Conservation (phyloP, 1,284 basidiomycete genomes). For the Violaceomyces palustris region DNA sequence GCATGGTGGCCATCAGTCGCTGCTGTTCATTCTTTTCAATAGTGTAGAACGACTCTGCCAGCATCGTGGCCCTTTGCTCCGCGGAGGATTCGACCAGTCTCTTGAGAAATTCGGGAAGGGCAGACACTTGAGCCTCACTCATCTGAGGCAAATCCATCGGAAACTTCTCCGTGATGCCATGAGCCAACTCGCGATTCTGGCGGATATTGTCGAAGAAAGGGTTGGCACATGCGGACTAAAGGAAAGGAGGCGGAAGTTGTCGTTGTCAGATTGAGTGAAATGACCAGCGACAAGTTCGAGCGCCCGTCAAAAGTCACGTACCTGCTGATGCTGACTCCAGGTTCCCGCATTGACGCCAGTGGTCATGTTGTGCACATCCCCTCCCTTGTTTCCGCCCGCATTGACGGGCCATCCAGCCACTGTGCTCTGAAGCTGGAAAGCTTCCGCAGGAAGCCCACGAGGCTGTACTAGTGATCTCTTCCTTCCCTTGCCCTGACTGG, state of each 20-base stretch:
- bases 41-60: conserved; percentile 84
- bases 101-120: conserved; percentile 76
- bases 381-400: no score
- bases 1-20: conserved; percentile 83
- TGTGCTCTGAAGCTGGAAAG: conserved; percentile 38
- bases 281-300: no score
- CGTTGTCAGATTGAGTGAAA: no score
- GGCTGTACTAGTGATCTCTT: conserved; percentile 35
- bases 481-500: no score
- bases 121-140: conserved; percentile 8
- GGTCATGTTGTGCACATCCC: no score
- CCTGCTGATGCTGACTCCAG: no score
- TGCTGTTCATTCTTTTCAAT: conserved; percentile 86
- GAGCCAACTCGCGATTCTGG: conserved; percentile 83
- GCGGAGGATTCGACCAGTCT: conserved; percentile 60
- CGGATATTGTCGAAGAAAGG: conserved; percentile 78
- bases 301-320: no score
- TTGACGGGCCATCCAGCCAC: conserved; percentile 24
- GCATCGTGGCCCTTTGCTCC: conserved; percentile 68
- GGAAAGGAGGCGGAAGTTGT: no score
- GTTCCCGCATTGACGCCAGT: no score
- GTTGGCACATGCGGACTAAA: conserved; percentile 51
- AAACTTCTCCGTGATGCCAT: conserved; percentile 60
- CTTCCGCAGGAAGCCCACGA: conserved; percentile 39
- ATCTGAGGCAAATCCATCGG: conserved; percentile 40